Evolutionary conservation across 192 early-diverging fungal species (phyloP).

Genomic region (Entophlyctis luteolus): DNA sequence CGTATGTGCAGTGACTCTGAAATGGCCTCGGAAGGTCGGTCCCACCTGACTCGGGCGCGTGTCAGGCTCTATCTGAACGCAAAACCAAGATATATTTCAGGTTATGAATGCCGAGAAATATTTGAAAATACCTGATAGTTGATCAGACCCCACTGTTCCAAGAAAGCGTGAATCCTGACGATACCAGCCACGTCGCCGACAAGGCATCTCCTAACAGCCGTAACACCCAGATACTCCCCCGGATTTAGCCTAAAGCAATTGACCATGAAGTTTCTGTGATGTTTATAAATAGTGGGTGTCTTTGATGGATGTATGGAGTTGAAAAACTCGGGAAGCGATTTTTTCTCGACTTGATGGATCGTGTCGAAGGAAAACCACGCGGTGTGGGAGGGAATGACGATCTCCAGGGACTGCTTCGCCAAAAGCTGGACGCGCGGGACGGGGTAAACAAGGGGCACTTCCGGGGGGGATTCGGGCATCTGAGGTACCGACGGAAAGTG

Average conservation of each 20-base stretch:
- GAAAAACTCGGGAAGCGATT: conserved; percentile 94
- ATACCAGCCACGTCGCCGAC: conserved; percentile 98
- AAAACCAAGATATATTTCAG: neutral
- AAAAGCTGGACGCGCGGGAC: conserved; percentile 25
- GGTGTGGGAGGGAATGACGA: conserved; percentile 74
- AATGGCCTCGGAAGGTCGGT: conserved; percentile 96
- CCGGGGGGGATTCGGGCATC: neutral
- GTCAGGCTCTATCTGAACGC: conserved; percentile 81
- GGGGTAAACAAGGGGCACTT: conserved; percentile 4
- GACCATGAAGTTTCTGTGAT: conserved; percentile 96
- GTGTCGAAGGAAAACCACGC: conserved; percentile 86
- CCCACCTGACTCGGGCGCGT: conserved; percentile 84
- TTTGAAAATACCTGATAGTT: conserved; percentile 82
- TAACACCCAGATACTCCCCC: conserved; percentile 92
- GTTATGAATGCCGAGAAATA: neutral
- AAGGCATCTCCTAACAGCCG: conserved; percentile 90
- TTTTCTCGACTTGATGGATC: conserved; percentile 84
- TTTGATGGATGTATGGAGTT: conserved; percentile 87
- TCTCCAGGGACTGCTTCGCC: conserved; percentile 36
- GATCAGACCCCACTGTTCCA: conserved; percentile 99
- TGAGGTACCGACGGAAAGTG: too few relatives aligned
- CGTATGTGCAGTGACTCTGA: conserved; percentile 92
- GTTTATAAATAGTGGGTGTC: conserved; percentile 86
- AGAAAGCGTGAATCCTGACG: conserved; percentile 93
- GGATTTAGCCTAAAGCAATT: conserved; percentile 97